phyloP scores from a whole-genome alignment of 371 early-diverging fungal species.

The Mucor irregularis region DNA sequence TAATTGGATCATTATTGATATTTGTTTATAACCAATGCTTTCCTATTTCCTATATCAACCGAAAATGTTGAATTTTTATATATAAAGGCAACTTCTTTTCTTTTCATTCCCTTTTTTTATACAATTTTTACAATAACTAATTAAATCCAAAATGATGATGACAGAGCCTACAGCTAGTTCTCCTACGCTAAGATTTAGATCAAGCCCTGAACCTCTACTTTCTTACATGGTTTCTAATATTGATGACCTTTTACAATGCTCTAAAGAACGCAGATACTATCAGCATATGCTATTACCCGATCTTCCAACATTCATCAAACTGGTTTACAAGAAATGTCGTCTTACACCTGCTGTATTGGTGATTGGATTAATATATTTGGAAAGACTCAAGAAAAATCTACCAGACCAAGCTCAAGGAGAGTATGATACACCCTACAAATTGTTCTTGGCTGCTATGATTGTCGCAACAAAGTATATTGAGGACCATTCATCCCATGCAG shows the following conservation, averaged over 20 bases:
- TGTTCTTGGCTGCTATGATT: slow-evolving; percentile 72
- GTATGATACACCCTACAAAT: slow-evolving; percentile 73
- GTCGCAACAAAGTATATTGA: slow-evolving; percentile 71
- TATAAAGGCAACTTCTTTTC: not conserved
- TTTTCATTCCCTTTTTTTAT: slow-evolving; percentile 1
- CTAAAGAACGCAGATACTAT: slow-evolving; percentile 29
- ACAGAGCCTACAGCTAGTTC: slow-evolving; percentile 6
- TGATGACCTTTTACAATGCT: slow-evolving; percentile 35
- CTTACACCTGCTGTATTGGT: slow-evolving; percentile 53
- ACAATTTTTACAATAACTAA: not conserved
- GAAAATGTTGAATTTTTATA: slow-evolving; percentile 11
- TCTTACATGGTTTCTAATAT: slow-evolving; percentile 33
- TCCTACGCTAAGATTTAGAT: slow-evolving; percentile 20
- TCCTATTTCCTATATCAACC: not conserved
- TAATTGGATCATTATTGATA: slow-evolving; percentile 8
- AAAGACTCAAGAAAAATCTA: slow-evolving; percentile 61
- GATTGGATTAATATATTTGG: slow-evolving; percentile 69
- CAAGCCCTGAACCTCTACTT: slow-evolving; percentile 37
- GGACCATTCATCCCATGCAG: slow-evolving; percentile 48
- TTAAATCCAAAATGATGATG: slow-evolving; percentile 13
- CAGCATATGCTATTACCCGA: slow-evolving; percentile 38
- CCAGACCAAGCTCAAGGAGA: slow-evolving; percentile 68
- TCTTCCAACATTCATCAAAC: slow-evolving; percentile 36
- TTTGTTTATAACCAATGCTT: not conserved
- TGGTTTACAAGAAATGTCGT: slow-evolving; percentile 39